A percentile compares a stretch with the other conserved stretches of the same genome.
Conservation (phyloP, 257 asterid species). For the Buddleja alternifolia region DNA sequence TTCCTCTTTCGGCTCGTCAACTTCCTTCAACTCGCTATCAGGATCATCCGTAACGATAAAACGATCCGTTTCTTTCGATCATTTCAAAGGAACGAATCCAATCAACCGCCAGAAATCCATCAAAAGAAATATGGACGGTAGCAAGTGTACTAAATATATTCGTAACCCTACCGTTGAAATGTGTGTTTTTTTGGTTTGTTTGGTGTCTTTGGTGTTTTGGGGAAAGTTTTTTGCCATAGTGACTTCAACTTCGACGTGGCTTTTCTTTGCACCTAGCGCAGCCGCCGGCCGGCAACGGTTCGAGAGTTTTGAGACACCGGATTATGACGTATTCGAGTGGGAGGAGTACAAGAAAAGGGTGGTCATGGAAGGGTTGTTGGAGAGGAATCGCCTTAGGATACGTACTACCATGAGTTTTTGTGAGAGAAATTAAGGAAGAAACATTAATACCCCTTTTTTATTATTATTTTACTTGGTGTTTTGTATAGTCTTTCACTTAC, state of each 20-base stretch:
- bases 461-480: not conserved
- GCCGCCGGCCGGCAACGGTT: constrained; percentile 6
- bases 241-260: constrained; percentile 53
- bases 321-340: constrained; percentile 29
- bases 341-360: constrained; percentile 43
- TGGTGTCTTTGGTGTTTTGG: constrained; percentile 49
- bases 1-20: constrained; percentile 30
- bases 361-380: constrained; percentile 44
- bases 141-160: not conserved
- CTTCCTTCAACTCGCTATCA: constrained; percentile 33
- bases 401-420: not conserved
- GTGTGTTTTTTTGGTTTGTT: constrained; percentile 42
- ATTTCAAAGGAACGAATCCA: constrained; percentile 26
- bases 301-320: not conserved
- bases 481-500: not conserved
- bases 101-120: not conserved
- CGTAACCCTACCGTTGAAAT: constrained; percentile 33
- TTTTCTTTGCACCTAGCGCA: constrained; percentile 48
- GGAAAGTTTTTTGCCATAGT: constrained; percentile 65
- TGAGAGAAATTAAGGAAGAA: no score
- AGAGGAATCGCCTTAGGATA: constrained; percentile 35
- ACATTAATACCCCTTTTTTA: no score
- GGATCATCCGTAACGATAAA: constrained; percentile 19
- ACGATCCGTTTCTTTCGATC: constrained; percentile 14
- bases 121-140: not conserved